These are phyloP conservation scores for Heracleum sosnowskyi DNA, from an alignment of 129 eudicot species.

Conservation along the genomic window DNA sequence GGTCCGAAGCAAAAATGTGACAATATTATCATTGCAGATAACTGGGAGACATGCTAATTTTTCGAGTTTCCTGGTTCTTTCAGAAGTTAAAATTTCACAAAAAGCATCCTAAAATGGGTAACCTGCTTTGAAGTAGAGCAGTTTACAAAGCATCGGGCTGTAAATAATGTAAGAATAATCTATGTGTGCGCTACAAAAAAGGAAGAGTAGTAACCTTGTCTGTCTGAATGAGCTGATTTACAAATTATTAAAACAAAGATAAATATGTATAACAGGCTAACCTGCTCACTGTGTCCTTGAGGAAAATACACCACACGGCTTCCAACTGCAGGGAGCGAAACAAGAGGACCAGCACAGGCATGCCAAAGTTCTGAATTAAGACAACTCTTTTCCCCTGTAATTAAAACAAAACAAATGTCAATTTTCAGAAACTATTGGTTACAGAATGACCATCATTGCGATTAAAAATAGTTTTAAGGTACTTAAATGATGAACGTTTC, in stretches of 20 bases:
- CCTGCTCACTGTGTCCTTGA: constrained; percentile 99
- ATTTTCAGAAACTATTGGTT: neutral
- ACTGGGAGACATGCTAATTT: neutral
- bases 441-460: neutral
- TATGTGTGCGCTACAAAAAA: neutral
- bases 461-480: neutral
- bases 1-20: no score
- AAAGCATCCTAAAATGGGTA: neutral
- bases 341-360: constrained; percentile 94
- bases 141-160: neutral
- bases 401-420: neutral
- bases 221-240: neutral
- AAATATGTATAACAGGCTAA: constrained; percentile 10
- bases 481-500: neutral
- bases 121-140: neutral
- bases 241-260: neutral
- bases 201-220: neutral
- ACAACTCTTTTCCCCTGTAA: constrained; percentile 74
- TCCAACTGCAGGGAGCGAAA: constrained; percentile 75
- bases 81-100: neutral
- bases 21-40: neutral
- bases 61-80: neutral
- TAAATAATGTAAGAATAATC: neutral
- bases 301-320: constrained; percentile 94
- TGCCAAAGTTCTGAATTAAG: constrained; percentile 96